Conservation (phyloP, 2,329 filamentous ascomycete genomes). For the Botrytis cinerea region DNA sequence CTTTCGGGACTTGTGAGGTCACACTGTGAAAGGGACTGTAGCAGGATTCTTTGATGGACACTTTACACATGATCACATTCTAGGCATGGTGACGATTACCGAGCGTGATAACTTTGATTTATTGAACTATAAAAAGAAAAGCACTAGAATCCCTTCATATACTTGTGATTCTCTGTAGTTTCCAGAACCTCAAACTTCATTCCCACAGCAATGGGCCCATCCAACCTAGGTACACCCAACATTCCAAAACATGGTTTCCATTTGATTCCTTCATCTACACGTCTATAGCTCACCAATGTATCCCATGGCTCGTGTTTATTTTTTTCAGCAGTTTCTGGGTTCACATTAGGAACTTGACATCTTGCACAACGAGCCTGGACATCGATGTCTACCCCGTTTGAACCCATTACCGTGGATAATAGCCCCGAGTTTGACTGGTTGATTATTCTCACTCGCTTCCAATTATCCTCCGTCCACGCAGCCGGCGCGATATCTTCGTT, state of each 20-base stretch:
- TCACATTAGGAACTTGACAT: conserved; percentile 70
- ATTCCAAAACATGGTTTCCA: conserved; percentile 69
- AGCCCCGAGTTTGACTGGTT: conserved; percentile 11
- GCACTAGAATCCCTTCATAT: conserved; percentile 44
- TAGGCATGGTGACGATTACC: neutral
- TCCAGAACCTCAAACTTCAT: conserved; percentile 59
- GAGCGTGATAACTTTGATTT: neutral
- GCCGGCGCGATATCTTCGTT: conserved; percentile 38
- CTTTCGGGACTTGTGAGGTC: neutral
- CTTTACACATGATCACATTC: neutral
- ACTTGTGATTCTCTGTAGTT: conserved; percentile 58
- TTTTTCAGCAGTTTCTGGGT: conserved; percentile 48
- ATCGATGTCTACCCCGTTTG: conserved; percentile 48
- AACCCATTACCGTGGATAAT: conserved; percentile 5
- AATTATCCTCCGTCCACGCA: conserved; percentile 61
- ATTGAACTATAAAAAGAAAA: neutral
- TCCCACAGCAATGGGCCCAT: conserved; percentile 57
- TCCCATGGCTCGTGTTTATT: conserved; percentile 54
- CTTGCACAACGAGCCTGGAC: conserved; percentile 67
- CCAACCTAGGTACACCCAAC: conserved; percentile 59
- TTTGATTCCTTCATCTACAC: conserved; percentile 62
- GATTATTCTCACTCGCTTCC: conserved; percentile 58
- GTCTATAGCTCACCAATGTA: conserved; percentile 57
- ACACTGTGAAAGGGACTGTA: neutral
- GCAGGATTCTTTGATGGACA: neutral